These are phyloP conservation scores for Mycena leptocephala DNA, from an alignment of 768 basidiomycete species.

Conservation along the genomic window DNA sequence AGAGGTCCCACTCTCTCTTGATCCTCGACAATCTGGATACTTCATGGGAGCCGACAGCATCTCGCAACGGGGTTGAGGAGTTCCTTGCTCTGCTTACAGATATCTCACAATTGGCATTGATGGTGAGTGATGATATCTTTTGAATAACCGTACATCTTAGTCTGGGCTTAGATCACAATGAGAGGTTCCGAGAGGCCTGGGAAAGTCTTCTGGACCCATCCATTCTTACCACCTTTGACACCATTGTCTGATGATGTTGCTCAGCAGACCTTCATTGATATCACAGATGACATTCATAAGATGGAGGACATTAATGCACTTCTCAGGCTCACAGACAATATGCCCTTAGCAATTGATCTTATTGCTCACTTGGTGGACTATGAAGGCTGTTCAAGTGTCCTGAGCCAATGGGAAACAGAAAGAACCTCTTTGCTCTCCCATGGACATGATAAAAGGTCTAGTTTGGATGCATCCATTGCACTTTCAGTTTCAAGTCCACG, in stretches of 20 bases:
- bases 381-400: not conserved
- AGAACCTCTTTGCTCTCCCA: constrained; percentile 13
- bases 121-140: not conserved
- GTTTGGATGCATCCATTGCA: constrained; percentile 18
- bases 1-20: not conserved
- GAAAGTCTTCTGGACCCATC: constrained; percentile 12
- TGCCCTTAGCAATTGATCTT: constrained; percentile 23
- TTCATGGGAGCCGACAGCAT: constrained; percentile 1
- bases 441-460: constrained; percentile 16
- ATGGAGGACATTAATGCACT: not conserved
- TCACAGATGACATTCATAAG: not conserved
- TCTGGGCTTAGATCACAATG: constrained; percentile 9
- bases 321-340: constrained; percentile 16
- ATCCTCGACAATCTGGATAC: constrained; percentile 25
- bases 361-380: constrained; percentile 8
- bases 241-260: constrained; percentile 16
- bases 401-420: constrained; percentile 9
- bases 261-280: constrained; percentile 2
- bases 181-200: constrained; percentile 14
- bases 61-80: constrained; percentile 8
- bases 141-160: not conserved
- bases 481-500: constrained; percentile 13
- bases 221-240: constrained; percentile 8
- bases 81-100: not conserved
- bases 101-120: not conserved